Base-by-base conservation (phyloP, 2,329 filamentous ascomycete species). In the Tolypocladium paradoxum region DNA sequence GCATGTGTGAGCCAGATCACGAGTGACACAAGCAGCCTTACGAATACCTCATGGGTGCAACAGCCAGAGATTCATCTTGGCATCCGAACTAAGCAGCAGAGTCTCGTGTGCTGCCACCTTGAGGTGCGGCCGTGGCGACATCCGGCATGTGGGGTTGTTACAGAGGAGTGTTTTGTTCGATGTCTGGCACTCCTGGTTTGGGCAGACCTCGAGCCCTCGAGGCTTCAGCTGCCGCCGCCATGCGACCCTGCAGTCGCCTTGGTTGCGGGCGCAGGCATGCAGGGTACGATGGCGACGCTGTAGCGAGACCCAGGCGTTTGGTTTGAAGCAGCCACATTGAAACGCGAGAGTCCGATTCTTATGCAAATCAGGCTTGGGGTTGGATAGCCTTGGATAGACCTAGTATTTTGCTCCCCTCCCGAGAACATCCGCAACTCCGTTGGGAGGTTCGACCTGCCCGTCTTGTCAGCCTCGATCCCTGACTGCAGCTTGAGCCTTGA, bases 291-390 rank as follows among this genome's bases (percentile, higher is more conserved):
- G 50, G 35, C 36, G 51, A 52, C n/a, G 48, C 50, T 27, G 52
- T 53, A 36, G 51, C 52, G 51, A 58, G 55, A 52, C 53, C 57
- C 57, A 58, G 54, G 56, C 58, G 58, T 65, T 67, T 66, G 55
- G 60, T 67, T 67, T 64, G 61, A 62, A 60, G 55, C 60, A 56
- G 57, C 57, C 60, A 57, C 56, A 57, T 65, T 60, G 60, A 66
- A 66, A 66, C 63, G 54, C 46, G 7, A 50, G 53, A 54, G 43
- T n/a, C 36, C 37, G 59, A 56, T 57, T 60, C 54, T 50, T 47
- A 51, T 53, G 53, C 55, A 38, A 35, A 40, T 53, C 45, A 35
- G 38, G 24, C 20, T 31, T 40, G 38, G 50, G 52, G 38, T 20
- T 5, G 20, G 18, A 50, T 14, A 11, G 7, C 6, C 35, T n/a